Conservation (phyloP, 2,329 filamentous ascomycete species). For the Tolypocladium album region DNA sequence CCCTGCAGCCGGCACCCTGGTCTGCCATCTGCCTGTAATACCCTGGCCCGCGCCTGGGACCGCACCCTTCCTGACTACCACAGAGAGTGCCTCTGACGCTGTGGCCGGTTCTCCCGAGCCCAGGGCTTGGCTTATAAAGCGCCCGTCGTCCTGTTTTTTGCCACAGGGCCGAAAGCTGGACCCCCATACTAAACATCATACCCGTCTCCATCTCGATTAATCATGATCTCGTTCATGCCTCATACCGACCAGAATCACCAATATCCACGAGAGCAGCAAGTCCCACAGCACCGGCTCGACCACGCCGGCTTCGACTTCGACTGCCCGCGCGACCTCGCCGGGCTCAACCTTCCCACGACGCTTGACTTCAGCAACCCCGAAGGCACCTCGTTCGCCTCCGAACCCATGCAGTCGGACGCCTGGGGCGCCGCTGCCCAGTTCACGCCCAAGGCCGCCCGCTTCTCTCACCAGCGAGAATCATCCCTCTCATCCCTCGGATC, state of each 20-base stretch:
- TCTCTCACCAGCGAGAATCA: constrained; percentile 47
- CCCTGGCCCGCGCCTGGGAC: not conserved
- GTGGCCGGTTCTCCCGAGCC: constrained; percentile 1
- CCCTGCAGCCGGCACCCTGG: not conserved
- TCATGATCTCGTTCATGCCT: constrained; percentile 2
- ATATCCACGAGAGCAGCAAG: not conserved
- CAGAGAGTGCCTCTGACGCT: constrained; percentile 1
- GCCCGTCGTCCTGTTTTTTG: not conserved
- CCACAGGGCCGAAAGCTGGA: not conserved
- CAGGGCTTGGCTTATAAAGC: constrained; percentile 1
- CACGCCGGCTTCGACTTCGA: not conserved
- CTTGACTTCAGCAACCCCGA: not conserved
- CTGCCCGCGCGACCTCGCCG: not conserved
- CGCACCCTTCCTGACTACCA: not conserved
- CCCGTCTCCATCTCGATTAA: not conserved
- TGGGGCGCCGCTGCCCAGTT: constrained; percentile 27
- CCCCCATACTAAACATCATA: not conserved
- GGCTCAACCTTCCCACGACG: not conserved
- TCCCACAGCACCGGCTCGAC: not conserved
- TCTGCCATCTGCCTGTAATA: not conserved
- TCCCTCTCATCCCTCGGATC: constrained; percentile 52
- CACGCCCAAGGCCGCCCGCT: constrained; percentile 25
- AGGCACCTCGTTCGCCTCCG: constrained; percentile 1
- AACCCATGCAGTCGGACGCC: constrained; percentile 30
- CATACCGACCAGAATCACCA: not conserved